Evolutionary conservation across 1,139 yeast genomes (phyloP).

Genomic region (Suhomyces choctaworum): DNA sequence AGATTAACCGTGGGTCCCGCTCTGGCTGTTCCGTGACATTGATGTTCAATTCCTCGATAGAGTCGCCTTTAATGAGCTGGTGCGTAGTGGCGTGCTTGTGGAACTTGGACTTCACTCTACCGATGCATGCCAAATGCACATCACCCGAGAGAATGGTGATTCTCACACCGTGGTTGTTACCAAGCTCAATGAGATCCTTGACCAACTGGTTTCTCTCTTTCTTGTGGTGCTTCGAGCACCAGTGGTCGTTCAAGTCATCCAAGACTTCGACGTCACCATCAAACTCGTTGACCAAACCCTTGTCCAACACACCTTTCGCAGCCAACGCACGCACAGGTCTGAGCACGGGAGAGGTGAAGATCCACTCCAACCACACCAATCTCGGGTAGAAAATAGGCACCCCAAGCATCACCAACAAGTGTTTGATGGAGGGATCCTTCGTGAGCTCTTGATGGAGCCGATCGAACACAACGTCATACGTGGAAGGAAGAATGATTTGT

Average conservation of each 20-base stretch:
- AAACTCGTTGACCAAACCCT: slow-evolving; percentile 81
- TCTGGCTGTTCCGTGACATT: slow-evolving; percentile 54
- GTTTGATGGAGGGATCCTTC: slow-evolving; percentile 60
- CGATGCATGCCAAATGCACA: slow-evolving; percentile 85
- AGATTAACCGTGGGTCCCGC: slow-evolving; percentile 71
- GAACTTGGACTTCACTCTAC: slow-evolving; percentile 66
- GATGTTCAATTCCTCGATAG: slow-evolving; percentile 36
- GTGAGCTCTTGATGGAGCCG: slow-evolving; percentile 57
- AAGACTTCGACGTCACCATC: slow-evolving; percentile 88
- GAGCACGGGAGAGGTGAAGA: slow-evolving; percentile 62
- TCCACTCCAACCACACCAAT: slow-evolving; percentile 80
- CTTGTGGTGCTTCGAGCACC: slow-evolving; percentile 90
- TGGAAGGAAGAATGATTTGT: slow-evolving; percentile 52
- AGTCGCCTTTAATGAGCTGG: slow-evolving; percentile 19
- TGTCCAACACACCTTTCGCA: slow-evolving; percentile 60
- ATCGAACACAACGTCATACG: slow-evolving; percentile 63
- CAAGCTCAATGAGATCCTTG: slow-evolving; percentile 58
- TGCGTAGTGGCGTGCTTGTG: slow-evolving; percentile 48
- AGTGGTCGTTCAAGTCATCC: slow-evolving; percentile 93
- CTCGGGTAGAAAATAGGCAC: slow-evolving; percentile 95
- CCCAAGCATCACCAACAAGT: slow-evolving; percentile 79
- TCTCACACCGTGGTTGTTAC: slow-evolving; percentile 63
- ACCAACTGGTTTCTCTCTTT: slow-evolving; percentile 69
- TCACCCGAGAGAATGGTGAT: slow-evolving; percentile 88
- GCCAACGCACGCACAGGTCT: slow-evolving; percentile 71